A percentile compares a stretch with the other conserved stretches of the same genome.
Evolutionary conservation across 805 yeast genomes (phyloP).

Genomic region (Candida vartiovaarae): DNA sequence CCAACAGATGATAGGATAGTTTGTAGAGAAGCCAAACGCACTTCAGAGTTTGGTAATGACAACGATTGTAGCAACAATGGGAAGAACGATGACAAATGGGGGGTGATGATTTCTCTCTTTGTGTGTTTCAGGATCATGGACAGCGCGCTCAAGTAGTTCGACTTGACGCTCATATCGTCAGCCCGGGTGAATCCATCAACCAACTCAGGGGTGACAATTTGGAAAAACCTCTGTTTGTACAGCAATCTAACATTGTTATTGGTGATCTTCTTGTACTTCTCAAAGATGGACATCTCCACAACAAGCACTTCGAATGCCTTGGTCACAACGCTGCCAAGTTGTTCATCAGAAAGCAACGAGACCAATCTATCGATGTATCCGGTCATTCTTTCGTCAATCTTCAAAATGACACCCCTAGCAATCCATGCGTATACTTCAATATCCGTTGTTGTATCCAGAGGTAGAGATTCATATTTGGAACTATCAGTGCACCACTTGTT

Average conservation of each 20-base stretch:
- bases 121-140: conserved; percentile 62
- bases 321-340: conserved; percentile 32
- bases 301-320: conserved; percentile 57
- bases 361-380: conserved; percentile 29
- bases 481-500: conserved; percentile 42
- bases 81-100: conserved; percentile 55
- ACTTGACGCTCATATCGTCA: conserved; percentile 27
- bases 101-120: conserved; percentile 53
- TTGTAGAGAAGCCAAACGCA: conserved; percentile 52
- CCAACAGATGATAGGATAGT: conserved; percentile 50
- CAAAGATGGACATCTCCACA: conserved; percentile 57
- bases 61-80: conserved; percentile 70
- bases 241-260: conserved; percentile 58
- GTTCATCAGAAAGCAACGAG: conserved; percentile 26
- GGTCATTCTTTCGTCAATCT: conserved; percentile 37
- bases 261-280: conserved; percentile 36
- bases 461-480: neutral
- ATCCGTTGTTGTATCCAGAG: conserved; percentile 16
- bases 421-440: conserved; percentile 65
- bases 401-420: conserved; percentile 60
- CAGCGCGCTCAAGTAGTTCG: conserved; percentile 56
- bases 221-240: conserved; percentile 77
- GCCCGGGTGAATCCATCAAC: conserved; percentile 36
- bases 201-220: conserved; percentile 47
- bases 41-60: conserved; percentile 32